phyloP scores from a whole-genome alignment of 768 basidiomycete genomes.

The Podaxis sp. region DNA sequence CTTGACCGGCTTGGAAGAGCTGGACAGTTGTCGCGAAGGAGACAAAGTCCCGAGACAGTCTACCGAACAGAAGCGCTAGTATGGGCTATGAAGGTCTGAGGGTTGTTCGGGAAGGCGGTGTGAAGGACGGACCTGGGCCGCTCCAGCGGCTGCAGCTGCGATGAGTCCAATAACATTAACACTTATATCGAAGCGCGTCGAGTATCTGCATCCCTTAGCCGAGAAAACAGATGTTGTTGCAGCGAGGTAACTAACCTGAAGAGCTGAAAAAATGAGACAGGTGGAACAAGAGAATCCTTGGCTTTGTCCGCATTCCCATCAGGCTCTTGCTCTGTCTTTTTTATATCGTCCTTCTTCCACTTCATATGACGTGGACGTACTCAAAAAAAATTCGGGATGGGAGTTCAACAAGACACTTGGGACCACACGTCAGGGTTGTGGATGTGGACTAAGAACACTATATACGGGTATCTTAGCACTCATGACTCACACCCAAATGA shows the following conservation, averaged over 20 bases:
- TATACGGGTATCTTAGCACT: neutral
- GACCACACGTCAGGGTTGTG: neutral
- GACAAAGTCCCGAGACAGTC: conserved; percentile 61
- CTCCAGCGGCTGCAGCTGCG: conserved; percentile 61
- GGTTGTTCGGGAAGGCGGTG: neutral
- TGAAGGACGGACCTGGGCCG: conserved; percentile 51
- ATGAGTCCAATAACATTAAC: conserved; percentile 61
- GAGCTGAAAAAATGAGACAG: conserved; percentile 11
- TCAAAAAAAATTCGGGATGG: neutral
- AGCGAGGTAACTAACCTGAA: conserved; percentile 5
- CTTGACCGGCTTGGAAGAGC: conserved; percentile 17
- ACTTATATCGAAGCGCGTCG: conserved; percentile 56
- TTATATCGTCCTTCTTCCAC: neutral
- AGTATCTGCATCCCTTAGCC: conserved; percentile 39
- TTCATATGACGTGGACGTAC: neutral
- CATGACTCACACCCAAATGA: conserved; percentile 1
- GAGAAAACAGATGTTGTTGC: neutral
- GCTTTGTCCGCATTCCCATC: neutral
- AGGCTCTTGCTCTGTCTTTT: neutral
- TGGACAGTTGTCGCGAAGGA: conserved; percentile 33
- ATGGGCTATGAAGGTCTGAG: conserved; percentile 37
- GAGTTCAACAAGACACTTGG: neutral
- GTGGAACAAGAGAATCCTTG: neutral
- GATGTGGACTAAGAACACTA: neutral
- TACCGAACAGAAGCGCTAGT: conserved; percentile 74